A percentile compares a stretch with the other conserved stretches of the same genome.
These are phyloP conservation scores for Ormosia emarginata DNA, from an alignment of 306 rosid species.

Conservation along the genomic window DNA sequence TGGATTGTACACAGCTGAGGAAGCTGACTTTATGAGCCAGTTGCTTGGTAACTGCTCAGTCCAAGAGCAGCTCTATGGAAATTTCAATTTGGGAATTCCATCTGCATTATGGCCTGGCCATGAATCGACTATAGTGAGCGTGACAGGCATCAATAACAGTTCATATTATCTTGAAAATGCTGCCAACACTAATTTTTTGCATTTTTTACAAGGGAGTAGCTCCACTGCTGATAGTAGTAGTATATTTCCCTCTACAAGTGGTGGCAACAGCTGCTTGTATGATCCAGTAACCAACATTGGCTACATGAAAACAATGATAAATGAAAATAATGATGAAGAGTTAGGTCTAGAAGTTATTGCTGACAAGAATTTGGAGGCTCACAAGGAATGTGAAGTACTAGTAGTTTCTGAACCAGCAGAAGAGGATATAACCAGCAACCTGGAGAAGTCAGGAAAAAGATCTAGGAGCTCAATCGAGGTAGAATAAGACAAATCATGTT, in stretches of 20 bases:
- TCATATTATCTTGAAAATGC: conserved; percentile 35
- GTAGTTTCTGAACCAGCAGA: conserved; percentile 14
- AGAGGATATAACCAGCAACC: conserved; percentile 11
- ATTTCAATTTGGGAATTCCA: conserved; percentile 43
- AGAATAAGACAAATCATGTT: neutral
- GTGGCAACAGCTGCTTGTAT: conserved; percentile 17
- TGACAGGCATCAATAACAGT: conserved; percentile 29
- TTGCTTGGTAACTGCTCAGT: conserved; percentile 31
- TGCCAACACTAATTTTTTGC: conserved; percentile 3
- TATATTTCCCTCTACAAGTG: conserved; percentile 17
- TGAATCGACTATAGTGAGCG: conserved; percentile 27
- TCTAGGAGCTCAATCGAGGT: conserved; percentile 48
- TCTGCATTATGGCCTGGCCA: conserved; percentile 49
- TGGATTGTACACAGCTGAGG: conserved; percentile 54
- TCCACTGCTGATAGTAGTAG: conserved; percentile 2
- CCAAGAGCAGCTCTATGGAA: conserved; percentile 15
- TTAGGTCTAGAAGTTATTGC: conserved; percentile 23
- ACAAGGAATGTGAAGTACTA: conserved; percentile 28
- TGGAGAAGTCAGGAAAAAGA: conserved; percentile 46
- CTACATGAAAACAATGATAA: conserved; percentile 1
- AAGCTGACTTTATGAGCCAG: conserved; percentile 57
- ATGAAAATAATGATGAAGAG: conserved; percentile 36
- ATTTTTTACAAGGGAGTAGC: conserved; percentile 25
- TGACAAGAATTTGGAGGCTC: conserved; percentile 22
- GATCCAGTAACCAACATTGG: conserved; percentile 34